Evolutionary conservation across 2,329 filamentous ascomycete species (phyloP).

Genomic region (Fusarium metavorans): DNA sequence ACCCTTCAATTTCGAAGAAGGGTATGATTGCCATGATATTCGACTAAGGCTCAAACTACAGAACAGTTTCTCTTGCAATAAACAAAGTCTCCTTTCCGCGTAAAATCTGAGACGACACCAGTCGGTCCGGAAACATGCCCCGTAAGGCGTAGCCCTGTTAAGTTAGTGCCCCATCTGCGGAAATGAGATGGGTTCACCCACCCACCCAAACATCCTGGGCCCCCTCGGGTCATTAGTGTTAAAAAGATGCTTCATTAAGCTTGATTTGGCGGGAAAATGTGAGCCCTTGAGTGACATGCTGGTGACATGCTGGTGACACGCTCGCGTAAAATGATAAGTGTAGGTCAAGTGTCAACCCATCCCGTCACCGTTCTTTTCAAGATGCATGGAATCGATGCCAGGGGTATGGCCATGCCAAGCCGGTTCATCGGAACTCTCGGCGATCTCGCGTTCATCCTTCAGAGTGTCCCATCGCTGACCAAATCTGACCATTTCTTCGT

Average conservation of each 20-base stretch:
- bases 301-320: neutral
- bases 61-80: neutral
- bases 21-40: neutral
- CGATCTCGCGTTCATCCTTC: neutral
- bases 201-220: neutral
- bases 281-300: neutral
- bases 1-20: too few relatives aligned
- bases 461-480: neutral
- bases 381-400: neutral
- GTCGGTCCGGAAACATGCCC: neutral
- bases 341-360: neutral
- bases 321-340: neutral
- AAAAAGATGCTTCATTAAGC: slow-evolving; percentile 31
- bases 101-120: neutral
- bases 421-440: neutral
- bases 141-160: neutral
- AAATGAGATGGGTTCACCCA: slow-evolving; percentile 28
- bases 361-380: neutral
- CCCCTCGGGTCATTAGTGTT: slow-evolving; percentile 10
- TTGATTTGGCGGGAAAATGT: neutral
- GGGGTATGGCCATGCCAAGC: neutral
- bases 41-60: neutral
- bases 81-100: neutral
- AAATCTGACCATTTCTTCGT: neutral
- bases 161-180: neutral